These are phyloP conservation scores for Prunus salicina DNA, from an alignment of 306 rosid genomes.

Conservation along the genomic window DNA sequence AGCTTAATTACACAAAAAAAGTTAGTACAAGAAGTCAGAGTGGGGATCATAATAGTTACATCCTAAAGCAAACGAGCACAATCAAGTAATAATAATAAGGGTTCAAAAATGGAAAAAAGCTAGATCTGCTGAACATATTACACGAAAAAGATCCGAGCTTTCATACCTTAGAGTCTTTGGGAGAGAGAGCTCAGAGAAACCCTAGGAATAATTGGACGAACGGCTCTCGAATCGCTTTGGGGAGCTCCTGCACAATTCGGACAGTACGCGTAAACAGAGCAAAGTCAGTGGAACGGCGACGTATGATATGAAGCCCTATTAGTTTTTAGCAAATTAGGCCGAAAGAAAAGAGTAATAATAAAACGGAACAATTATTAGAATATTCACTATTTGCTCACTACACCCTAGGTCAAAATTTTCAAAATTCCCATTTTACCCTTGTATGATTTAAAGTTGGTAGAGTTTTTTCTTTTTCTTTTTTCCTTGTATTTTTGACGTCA, in stretches of 20 bases:
- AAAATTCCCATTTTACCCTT: too few species aligned
- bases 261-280: background rate
- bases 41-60: background rate
- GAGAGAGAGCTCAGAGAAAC: constrained; percentile 13
- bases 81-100: background rate
- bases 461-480: too few species aligned
- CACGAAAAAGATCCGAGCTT: background rate
- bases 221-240: background rate
- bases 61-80: background rate
- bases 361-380: background rate
- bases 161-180: constrained; percentile 34
- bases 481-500: too few species aligned
- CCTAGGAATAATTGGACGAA: constrained; percentile 5
- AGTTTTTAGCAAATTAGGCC: background rate
- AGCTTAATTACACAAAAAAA: background rate
- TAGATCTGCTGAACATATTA: constrained; percentile 22
- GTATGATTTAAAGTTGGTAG: too few species aligned
- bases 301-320: background rate
- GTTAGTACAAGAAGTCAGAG: background rate
- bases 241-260: background rate
- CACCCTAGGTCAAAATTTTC: too few species aligned
- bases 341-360: background rate
- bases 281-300: background rate
- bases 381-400: too few species aligned
- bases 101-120: background rate